Evolutionary conservation across 2,329 filamentous ascomycete species (phyloP), one percentile per base, ranked within the genome.

Genomic region (Pseudocercospora cruenta): DNA sequence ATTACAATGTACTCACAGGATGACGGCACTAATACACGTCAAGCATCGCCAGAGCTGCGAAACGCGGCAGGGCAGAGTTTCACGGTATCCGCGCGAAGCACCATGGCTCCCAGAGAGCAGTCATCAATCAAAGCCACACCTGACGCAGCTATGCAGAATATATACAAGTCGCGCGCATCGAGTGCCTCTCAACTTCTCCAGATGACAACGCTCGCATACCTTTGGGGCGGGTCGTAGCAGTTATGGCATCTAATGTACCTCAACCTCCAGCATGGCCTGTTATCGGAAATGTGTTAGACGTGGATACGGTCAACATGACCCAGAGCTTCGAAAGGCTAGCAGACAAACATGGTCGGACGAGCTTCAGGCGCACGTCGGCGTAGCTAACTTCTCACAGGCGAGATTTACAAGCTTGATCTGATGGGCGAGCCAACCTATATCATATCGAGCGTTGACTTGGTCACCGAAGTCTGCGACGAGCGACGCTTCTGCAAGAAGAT

Each of bases 231-330:
- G 4, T 43, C 16, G 16, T 43, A 43, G 39, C 39, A 43, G 19
- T 3, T 43, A 43, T 43, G 39, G 39, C 64, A 16, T 55, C 60
- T 4, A 63, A 60, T 4, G 89, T 92, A 62, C 89, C 89, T 1
- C 84, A 86, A 58, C 89, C 89, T 24, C 83, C 83, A 59, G 87
- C 86, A 3, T 79, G 90, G 65, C 89, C 88, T 0, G 76, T 91
- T 28, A 67, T 92, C 21, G 90, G 90, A 24, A 90, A 92, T 69
- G 74, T 90, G 24, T 78, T 81, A 63, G 88, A 91, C 67, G 83
- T 93, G 66, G 85, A 90, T 67, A 77, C 82, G 0, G 82, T 84
- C n/a, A 81, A 84, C 24, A 85, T 88, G 0, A 73, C 86, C 2
- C 74, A 78, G 8, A 81, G 84, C 16, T 78, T 92, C 57, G 86